Evolutionary conservation across 257 asterid species (phyloP).

Genomic region (Forsythia viridissima): DNA sequence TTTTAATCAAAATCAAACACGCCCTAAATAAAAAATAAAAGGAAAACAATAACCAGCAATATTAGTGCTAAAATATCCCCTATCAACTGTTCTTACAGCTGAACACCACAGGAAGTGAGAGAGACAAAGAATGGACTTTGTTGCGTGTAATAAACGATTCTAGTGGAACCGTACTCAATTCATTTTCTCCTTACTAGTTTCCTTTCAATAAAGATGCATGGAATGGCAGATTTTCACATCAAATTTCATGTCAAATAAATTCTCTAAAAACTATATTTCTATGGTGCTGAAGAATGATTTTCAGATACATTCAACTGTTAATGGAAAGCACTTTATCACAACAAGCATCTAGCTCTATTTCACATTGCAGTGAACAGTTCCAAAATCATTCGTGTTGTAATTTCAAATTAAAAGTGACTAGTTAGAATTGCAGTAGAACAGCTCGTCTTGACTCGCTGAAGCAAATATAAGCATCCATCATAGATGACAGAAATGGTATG

Average conservation of each 20-base stretch:
- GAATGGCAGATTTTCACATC: background rate
- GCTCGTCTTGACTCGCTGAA: conserved; percentile 13
- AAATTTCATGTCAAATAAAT: background rate
- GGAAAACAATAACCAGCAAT: background rate
- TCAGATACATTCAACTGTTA: background rate
- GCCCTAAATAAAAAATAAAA: no score
- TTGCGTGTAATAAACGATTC: background rate
- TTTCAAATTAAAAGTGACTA: background rate
- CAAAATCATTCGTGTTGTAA: background rate
- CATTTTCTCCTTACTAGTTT: background rate
- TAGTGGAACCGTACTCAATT: background rate
- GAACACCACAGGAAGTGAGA: background rate
- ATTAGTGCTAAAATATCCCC: background rate
- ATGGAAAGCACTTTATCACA: conserved; percentile 1
- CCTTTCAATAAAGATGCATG: background rate
- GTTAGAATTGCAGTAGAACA: background rate
- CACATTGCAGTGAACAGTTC: background rate
- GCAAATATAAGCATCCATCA: conserved; percentile 9
- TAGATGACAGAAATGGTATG: background rate
- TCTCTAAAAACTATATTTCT: background rate
- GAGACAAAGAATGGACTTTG: background rate
- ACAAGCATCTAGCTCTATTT: background rate
- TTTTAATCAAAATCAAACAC: no score
- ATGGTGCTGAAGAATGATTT: background rate
- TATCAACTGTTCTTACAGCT: background rate